These are phyloP conservation scores for Kodamaea fungicola DNA, from an alignment of 1,139 yeast species.

Conservation along the genomic window DNA sequence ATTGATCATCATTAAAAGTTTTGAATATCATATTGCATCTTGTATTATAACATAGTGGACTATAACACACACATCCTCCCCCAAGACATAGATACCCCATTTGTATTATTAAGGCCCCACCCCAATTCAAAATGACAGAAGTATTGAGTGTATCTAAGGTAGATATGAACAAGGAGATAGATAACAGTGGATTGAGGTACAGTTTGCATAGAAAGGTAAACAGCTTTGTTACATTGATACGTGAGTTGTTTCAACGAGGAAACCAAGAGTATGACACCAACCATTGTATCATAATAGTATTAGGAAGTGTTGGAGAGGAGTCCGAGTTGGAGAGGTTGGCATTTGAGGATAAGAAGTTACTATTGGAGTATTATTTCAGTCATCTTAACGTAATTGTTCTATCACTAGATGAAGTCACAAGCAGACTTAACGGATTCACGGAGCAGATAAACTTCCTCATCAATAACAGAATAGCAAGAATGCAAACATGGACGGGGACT, in stretches of 20 bases:
- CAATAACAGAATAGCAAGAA: constrained; percentile 42
- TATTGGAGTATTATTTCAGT: constrained; percentile 37
- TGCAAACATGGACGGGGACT: constrained; percentile 59
- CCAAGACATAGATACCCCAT: no score
- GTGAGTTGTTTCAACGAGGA: constrained; percentile 32
- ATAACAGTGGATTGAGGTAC: constrained; percentile 1
- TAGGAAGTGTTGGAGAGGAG: constrained; percentile 15
- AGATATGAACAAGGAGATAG: constrained; percentile 2
- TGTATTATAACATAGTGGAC: no score
- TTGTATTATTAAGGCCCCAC: no score
- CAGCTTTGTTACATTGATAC: constrained; percentile 9
- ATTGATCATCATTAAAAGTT: no score
- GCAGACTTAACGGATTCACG: constrained; percentile 25
- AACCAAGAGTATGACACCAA: constrained; percentile 33
- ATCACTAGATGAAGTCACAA: constrained; percentile 8
- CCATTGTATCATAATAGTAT: constrained; percentile 31
- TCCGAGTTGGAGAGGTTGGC: constrained; percentile 18
- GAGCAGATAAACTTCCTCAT: constrained; percentile 24
- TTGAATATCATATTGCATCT: no score
- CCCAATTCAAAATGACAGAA: constrained; percentile 6
- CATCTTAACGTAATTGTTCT: constrained; percentile 38
- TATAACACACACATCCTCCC: no score
- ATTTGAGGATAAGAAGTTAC: constrained; percentile 26
- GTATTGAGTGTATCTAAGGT: constrained; percentile 9
- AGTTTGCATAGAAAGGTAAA: constrained; percentile 5